Evolutionary conservation across 768 basidiomycete species (phyloP), one percentile per base, ranked within the genome.

Genomic region (Russula griseocarnosa): DNA sequence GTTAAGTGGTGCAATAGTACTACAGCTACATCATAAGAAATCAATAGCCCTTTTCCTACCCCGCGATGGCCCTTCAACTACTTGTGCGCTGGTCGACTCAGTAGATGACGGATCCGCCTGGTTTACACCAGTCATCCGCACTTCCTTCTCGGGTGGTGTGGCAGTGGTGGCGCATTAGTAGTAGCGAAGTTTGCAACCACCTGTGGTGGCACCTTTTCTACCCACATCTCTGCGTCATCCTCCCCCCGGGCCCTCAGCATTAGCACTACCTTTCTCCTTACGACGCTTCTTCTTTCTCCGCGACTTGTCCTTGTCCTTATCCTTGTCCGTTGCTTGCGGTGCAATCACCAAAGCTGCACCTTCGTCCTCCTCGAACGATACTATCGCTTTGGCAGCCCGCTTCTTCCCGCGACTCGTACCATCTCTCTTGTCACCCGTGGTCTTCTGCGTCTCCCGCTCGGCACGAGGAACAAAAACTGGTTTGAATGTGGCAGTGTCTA

Each of bases 401-500:
- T 82, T 85, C 14, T 82, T 80, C 22, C 73, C 71, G 47, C 74
- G 63, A n/a, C 38, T 16, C 38, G 38, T 13, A 16, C 24, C 63
- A 1, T 55, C 58, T 32, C 55, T 64, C 30, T 55, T 54, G 28
- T 76, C 59, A 22, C 81, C 79, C 16, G 72, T 80, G 16, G 72
- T 66, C 60, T 74, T 76, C 55, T 75, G 76, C 2, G 73, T 62
- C 22, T 75, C 76, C 9, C 78, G 75, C 36, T 74, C 74, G 14
- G 75, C 75, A n/a, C 85, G 82, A 7, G 86, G 85, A 9, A 92
- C 84, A 72, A 98, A 98, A 0, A 86, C 90, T 1, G 95, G 95
- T 70, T 87, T 91, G 80, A 96, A 98, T 0, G 86, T 85, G n/a
- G 80, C 75, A 30, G 86, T 67, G 71, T 94, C 88, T 9, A 82